Evolutionary conservation across 495 filamentous ascomycete genomes (phyloP).

Genomic region (Trichoderma parareesei): DNA sequence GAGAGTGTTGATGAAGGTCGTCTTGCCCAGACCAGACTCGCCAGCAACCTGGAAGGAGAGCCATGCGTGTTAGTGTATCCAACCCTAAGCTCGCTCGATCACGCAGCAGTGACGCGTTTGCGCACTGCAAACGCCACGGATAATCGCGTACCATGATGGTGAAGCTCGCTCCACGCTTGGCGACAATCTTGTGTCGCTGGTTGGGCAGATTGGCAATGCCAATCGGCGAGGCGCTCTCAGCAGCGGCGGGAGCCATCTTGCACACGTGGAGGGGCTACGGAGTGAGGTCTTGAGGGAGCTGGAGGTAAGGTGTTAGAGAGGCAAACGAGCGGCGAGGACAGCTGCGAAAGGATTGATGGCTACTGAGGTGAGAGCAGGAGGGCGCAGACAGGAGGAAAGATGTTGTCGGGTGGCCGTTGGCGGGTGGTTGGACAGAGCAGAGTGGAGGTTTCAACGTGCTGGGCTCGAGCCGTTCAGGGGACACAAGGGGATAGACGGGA

Average conservation of each 20-base stretch:
- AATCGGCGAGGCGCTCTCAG: slow-evolving; percentile 87
- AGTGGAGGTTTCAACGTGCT: slow-evolving; percentile 1
- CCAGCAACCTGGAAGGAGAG: slow-evolving; percentile 69
- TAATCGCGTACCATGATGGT: slow-evolving; percentile 80
- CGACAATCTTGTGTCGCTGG: slow-evolving; percentile 99
- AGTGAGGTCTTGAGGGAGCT: slow-evolving; percentile 14
- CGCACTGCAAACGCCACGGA: neutral
- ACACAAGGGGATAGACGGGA: neutral
- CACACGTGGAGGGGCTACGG: slow-evolving; percentile 12
- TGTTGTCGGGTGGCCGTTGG: slow-evolving; percentile 1
- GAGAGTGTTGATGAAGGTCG: slow-evolving; percentile 99
- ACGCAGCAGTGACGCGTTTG: neutral
- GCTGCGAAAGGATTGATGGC: neutral
- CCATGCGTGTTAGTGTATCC: slow-evolving; percentile 24
- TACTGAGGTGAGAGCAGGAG: neutral
- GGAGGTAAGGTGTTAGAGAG: neutral
- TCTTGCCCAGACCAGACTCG: slow-evolving; percentile 97
- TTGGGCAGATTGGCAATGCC: slow-evolving; percentile 99
- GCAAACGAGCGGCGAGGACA: slow-evolving; percentile 11
- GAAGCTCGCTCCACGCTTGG: slow-evolving; percentile 96
- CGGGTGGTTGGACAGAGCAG: neutral
- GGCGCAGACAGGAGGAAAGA: neutral
- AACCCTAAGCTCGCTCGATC: neutral
- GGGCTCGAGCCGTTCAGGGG: slow-evolving; percentile 6
- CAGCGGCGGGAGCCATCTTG: slow-evolving; percentile 67